Base-by-base conservation (phyloP, 2,329 filamentous ascomycete genomes). In the Trichoderma simmonsii region DNA sequence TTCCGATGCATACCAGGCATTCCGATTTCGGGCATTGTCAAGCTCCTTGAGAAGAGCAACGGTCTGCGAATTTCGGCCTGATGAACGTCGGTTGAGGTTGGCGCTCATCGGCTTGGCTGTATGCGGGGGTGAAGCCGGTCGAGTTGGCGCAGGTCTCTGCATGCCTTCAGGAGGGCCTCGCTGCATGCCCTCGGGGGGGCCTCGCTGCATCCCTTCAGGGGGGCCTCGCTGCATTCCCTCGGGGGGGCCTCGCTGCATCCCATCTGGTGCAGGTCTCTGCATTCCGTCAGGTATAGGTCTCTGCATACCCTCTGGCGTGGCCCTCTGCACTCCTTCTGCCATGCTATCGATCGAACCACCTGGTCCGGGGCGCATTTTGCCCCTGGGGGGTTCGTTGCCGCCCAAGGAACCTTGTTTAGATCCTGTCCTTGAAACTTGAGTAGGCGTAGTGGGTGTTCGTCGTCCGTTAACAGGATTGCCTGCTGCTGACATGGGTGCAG, bases 1-100 rank as follows among this genome's bases (percentile, higher is more conserved):
- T 82, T 99, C 96, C 0, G 95, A 98, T 8, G 94, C 94, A 81
- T 97, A 98, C 96, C 96, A 99, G 0, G 95, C 95, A 82, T 97
- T 98, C 66, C 93, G 90, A 78, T 92, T 96, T 77, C 93, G 93
- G 4, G 91, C 88, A 9, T 90, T 87, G 79, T 99, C 95, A 2
- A 99, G 86, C 79, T 99, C 96, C 79, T 96, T 95, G 15, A 93
- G 86, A 14, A 98, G 81, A 0, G 92, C 90, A 74, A 93, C 92
- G 1, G 92, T 91, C 75, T 92, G 90, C 8, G 89, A 86, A 78
- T 90, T 87, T 79, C 88, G 80, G 75, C 87, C 83, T 72, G 92
- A 87, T 73, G 91, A 84, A 80, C 90, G 82, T 78, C 91, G 81
- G 76, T 85, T 81, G 76, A 92, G 76, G 74, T 90, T 83, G 81